Evolutionary conservation across 148 eudicot species (phyloP).

Genomic region (Vaccinium corymbosum): DNA sequence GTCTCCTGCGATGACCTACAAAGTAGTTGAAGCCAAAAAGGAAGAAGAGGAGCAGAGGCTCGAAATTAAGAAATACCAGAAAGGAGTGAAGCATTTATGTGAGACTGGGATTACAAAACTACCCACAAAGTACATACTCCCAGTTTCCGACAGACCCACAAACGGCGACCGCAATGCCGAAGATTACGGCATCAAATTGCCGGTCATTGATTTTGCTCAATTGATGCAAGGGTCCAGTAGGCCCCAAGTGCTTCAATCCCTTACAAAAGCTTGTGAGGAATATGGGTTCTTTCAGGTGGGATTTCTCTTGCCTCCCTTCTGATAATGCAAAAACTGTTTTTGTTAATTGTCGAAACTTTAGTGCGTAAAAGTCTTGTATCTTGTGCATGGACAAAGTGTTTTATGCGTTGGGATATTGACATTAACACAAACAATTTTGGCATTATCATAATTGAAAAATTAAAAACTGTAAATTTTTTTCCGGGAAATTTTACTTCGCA

Average conservation of each 20-base stretch:
- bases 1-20: constrained; percentile 13
- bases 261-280: constrained; percentile 54
- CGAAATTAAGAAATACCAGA: constrained; percentile 26
- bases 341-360: neutral
- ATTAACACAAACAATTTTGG: too few relatives aligned
- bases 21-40: neutral
- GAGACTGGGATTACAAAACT: constrained; percentile 60
- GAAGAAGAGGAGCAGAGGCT: constrained; percentile 14
- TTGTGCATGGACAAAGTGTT: too few relatives aligned
- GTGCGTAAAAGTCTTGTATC: too few relatives aligned
- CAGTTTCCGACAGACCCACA: constrained; percentile 56
- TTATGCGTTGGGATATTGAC: too few relatives aligned
- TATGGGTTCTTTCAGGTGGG: constrained; percentile 90
- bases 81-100: constrained; percentile 69
- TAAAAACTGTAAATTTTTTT: too few relatives aligned
- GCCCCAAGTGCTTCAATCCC: constrained; percentile 35
- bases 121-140: constrained; percentile 67
- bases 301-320: neutral
- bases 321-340: neutral
- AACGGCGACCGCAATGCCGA: neutral
- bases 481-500: too few relatives aligned
- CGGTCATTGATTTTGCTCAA: constrained; percentile 56
- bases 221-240: constrained; percentile 49
- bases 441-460: too few relatives aligned
- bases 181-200: constrained; percentile 5